Percentiles rank a stretch among this genome's conserved stretches.
phyloP scores from a whole-genome alignment of 2,329 filamentous ascomycete genomes.

The Ramularia endophylla region DNA sequence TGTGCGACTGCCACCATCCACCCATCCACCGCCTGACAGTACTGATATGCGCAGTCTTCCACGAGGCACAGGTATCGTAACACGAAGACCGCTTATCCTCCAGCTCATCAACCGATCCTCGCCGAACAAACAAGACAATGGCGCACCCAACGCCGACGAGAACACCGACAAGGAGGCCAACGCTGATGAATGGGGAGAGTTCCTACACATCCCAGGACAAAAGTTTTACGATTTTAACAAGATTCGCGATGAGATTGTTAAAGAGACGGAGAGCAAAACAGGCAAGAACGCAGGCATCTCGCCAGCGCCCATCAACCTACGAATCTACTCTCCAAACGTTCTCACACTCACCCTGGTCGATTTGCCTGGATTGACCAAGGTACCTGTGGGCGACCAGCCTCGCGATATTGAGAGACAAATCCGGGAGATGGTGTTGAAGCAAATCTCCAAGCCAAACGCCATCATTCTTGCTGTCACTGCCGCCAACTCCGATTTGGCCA shows the following conservation, averaged over 20 bases:
- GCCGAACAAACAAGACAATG: conserved; percentile 61
- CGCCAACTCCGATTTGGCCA: conserved; percentile 96
- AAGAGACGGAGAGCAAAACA: conserved; percentile 94
- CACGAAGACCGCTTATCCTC: conserved; percentile 87
- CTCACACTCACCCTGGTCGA: conserved; percentile 95
- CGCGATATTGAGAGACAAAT: conserved; percentile 97
- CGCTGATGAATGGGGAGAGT: conserved; percentile 96
- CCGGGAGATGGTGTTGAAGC: conserved; percentile 95
- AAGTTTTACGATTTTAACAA: conserved; percentile 99
- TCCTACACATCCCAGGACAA: conserved; percentile 93
- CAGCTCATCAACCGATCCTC: conserved; percentile 88
- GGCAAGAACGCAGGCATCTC: conserved; percentile 96
- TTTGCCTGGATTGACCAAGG: conserved; percentile 91
- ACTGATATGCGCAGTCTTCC: conserved; percentile 61
- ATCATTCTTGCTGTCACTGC: conserved; percentile 96
- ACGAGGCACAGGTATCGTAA: conserved; percentile 96
- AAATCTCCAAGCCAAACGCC: conserved; percentile 96
- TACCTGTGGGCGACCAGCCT: conserved; percentile 92
- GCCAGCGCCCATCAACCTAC: conserved; percentile 90
- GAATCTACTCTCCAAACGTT: conserved; percentile 98
- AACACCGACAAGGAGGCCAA: conserved; percentile 84
- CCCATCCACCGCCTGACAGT: conserved; percentile 18
- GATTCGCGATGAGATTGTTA: conserved; percentile 94
- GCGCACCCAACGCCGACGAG: conserved; percentile 66
- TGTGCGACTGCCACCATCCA: conserved; percentile 56